A percentile compares a stretch with the other conserved stretches of the same genome.
Evolutionary conservation across 345 rosid species (phyloP).

Genomic region (Dovyalis caffra): DNA sequence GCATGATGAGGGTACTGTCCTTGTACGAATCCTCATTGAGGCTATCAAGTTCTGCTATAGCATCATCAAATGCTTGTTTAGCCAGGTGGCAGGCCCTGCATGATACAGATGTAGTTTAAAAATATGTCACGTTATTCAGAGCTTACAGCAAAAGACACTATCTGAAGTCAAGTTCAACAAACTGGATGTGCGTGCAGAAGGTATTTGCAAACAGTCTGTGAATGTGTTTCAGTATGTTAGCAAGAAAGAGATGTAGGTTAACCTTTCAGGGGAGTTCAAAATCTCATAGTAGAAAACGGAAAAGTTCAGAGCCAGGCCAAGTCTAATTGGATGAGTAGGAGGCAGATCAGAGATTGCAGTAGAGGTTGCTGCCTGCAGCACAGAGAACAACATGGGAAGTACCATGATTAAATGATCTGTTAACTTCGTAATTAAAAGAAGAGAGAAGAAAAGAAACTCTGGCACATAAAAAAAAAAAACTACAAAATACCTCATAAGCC

Average conservation of each 20-base stretch:
- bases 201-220: not conserved
- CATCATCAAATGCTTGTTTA: constrained; percentile 86
- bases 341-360: constrained; percentile 33
- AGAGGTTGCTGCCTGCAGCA: constrained; percentile 44
- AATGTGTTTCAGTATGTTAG: not conserved
- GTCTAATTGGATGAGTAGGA: constrained; percentile 49
- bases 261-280: constrained; percentile 42
- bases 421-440: not conserved
- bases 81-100: constrained; percentile 83
- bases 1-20: constrained; percentile 90
- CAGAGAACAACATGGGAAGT: not conserved
- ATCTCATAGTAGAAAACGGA: constrained; percentile 52
- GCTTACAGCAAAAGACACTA: not conserved
- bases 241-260: not conserved
- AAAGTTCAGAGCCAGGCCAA: constrained; percentile 47
- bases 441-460: not conserved
- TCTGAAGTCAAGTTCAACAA: not conserved
- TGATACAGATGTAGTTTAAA: constrained; percentile 7
- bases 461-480: not conserved
- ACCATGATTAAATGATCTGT: not conserved
- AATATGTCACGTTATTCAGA: not conserved
- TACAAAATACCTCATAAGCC: constrained; percentile 46
- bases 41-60: constrained; percentile 82
- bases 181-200: not conserved
- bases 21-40: constrained; percentile 85